A percentile compares a stretch with the other conserved stretches of the same genome.
Conservation (phyloP, 2,329 filamentous ascomycete genomes). For the Podosphaera aphanis region DNA sequence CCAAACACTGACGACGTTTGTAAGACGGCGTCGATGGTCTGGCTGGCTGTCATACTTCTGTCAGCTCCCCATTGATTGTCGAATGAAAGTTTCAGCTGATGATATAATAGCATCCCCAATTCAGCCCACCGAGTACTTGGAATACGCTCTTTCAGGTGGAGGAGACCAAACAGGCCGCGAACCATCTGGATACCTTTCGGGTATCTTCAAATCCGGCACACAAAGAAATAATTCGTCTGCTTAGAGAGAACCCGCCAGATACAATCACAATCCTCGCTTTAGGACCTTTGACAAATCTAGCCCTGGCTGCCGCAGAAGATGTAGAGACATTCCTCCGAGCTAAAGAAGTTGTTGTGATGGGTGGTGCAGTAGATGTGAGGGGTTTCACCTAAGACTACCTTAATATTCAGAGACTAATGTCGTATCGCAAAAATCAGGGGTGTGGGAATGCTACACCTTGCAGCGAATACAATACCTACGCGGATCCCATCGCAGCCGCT, state of each 20-base stretch:
- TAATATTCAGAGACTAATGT: background rate
- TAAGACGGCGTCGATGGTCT: slow-evolving; percentile 54
- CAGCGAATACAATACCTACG: background rate
- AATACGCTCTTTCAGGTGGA: slow-evolving; percentile 37
- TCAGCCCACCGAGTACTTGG: slow-evolving; percentile 54
- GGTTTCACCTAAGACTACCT: slow-evolving; percentile 15
- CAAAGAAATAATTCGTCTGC: slow-evolving; percentile 69
- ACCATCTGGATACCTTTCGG: slow-evolving; percentile 35
- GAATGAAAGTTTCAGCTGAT: slow-evolving; percentile 5
- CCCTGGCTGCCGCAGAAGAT: slow-evolving; percentile 68
- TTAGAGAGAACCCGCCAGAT: slow-evolving; percentile 58
- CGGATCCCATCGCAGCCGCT: slow-evolving; percentile 58
- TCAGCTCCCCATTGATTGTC: slow-evolving; percentile 10
- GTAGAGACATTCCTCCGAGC: slow-evolving; percentile 70
- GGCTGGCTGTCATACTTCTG: slow-evolving; percentile 45
- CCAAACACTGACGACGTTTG: background rate
- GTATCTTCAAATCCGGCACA: slow-evolving; percentile 53
- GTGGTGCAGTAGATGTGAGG: slow-evolving; percentile 48
- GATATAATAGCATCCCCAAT: slow-evolving; percentile 37
- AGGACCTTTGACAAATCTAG: slow-evolving; percentile 83
- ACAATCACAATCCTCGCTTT: slow-evolving; percentile 79
- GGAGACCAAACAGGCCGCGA: slow-evolving; percentile 13
- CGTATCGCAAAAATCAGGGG: background rate
- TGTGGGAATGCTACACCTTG: background rate
- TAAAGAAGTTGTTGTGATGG: slow-evolving; percentile 91